Evolutionary conservation across 495 filamentous ascomycete genomes (phyloP), one percentile per base, ranked within the genome.

Genomic region (Melanomma pulvis-pyrius): DNA sequence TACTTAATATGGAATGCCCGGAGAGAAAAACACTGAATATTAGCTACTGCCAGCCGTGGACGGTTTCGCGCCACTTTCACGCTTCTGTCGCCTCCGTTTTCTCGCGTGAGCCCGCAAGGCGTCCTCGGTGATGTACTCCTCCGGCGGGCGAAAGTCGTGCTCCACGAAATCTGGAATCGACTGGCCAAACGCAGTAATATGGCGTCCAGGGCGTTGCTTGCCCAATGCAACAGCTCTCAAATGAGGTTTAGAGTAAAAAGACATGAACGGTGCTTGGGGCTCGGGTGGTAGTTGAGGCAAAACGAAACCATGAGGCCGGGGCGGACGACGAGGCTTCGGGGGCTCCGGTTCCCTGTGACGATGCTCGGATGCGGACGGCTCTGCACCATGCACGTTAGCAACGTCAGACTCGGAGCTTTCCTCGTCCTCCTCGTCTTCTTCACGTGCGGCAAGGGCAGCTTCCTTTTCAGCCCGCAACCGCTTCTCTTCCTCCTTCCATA

Each of bases 401-500:
- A 22, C 21, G 54, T 55, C 22, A 15, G 50, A 55, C 13, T 59
- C 61, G 4, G 28, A 56, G n/a, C 17, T 29, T 28, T 68, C 70
- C 5, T 76, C 76, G 41, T 76, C 72, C 24, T 73, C 72, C n/a
- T 71, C 72, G 47, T 76, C 72, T 29, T 72, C 72, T 15, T 71
- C 71, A 12, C 77, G 74, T 30, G 75, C 72, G 47, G 71, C 72
- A 25, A 78, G 78, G n/a, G 79, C 79, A 12, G 76, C 79, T 61
- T 92, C 87, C 73, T 84, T 88, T 71, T 88, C 86, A 7, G 83
- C 74, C 71, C 90, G 91, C 70, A 89, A 79, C 30, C 88, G 84
- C 76, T 92, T 93, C 76, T 98, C 94, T 76, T 96, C 91, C 68
- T 94, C 88, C 62, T 86, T 92, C 92, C 93, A 98, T 25, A 81